Conservation (phyloP, 805 yeast species). For the Lachancea mirantina region DNA sequence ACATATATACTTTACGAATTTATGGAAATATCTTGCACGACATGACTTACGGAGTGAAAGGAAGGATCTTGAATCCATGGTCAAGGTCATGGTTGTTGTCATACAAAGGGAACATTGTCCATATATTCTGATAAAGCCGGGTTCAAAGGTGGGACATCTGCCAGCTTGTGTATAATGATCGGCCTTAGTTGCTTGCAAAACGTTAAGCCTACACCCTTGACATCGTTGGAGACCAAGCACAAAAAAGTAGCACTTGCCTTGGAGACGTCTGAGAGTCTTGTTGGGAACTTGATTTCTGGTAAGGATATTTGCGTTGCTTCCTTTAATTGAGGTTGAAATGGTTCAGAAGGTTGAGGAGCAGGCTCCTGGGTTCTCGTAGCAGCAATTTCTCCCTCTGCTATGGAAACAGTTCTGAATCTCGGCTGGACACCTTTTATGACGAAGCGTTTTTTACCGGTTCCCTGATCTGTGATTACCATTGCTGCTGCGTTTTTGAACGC, state of each 20-base stretch:
- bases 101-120: slow-evolving; percentile 17
- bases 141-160: slow-evolving; percentile 29
- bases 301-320: slow-evolving; percentile 18
- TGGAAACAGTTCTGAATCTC: slow-evolving; percentile 49
- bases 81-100: too few relatives aligned
- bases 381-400: slow-evolving; percentile 39
- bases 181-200: slow-evolving; percentile 28
- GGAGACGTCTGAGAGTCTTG: slow-evolving; percentile 26
- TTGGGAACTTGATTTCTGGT: slow-evolving; percentile 26
- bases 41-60: too few relatives aligned
- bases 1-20: slow-evolving; percentile 4
- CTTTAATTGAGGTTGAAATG: not conserved
- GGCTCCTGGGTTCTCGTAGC: slow-evolving; percentile 13
- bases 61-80: too few relatives aligned
- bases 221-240: slow-evolving; percentile 29
- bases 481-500: slow-evolving; percentile 88
- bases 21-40: slow-evolving; percentile 5
- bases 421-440: slow-evolving; percentile 94
- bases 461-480: slow-evolving; percentile 70
- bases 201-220: slow-evolving; percentile 22
- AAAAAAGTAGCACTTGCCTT: slow-evolving; percentile 28
- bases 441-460: slow-evolving; percentile 66
- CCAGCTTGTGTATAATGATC: slow-evolving; percentile 23
- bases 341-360: not conserved
- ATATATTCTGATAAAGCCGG: slow-evolving; percentile 27